phyloP scores from a whole-genome alignment of 768 basidiomycete genomes.

The Thelephora ganbajun region DNA sequence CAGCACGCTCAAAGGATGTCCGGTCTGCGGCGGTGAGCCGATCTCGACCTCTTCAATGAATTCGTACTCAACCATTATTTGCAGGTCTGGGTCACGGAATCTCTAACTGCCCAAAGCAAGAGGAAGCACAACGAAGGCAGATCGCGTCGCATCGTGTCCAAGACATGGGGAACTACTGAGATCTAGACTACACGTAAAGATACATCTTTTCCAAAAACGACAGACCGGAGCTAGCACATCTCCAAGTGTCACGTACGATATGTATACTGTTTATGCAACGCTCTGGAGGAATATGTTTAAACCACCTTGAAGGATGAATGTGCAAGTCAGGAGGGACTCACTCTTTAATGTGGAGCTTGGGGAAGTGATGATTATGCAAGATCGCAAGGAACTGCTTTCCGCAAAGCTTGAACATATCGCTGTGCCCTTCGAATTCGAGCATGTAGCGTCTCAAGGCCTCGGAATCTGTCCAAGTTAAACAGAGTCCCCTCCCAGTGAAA shows the following conservation, averaged over 20 bases:
- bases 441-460: background rate
- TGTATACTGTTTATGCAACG: too few relatives aligned
- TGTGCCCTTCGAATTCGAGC: background rate
- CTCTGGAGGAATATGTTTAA: too few relatives aligned
- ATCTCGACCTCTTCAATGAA: background rate
- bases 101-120: constrained; percentile 91
- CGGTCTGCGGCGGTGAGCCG: constrained; percentile 80
- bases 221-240: too few relatives aligned
- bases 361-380: background rate
- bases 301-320: too few relatives aligned
- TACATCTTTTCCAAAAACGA: background rate
- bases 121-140: constrained; percentile 82
- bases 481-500: background rate
- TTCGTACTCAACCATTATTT: background rate
- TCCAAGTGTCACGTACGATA: too few relatives aligned
- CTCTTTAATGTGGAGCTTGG: background rate
- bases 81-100: constrained; percentile 87
- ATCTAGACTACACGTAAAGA: background rate
- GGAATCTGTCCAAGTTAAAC: constrained; percentile 1
- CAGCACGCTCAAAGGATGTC: constrained; percentile 73
- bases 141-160: constrained; percentile 77
- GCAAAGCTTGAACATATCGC: constrained; percentile 3
- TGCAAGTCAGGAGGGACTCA: background rate
- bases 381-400: background rate
- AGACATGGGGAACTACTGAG: constrained; percentile 38